A percentile compares a stretch with the other conserved stretches of the same genome.
These are phyloP conservation scores for Euptelea pleiosperma DNA, from an alignment of 164 flowering plant species.

Conservation along the genomic window DNA sequence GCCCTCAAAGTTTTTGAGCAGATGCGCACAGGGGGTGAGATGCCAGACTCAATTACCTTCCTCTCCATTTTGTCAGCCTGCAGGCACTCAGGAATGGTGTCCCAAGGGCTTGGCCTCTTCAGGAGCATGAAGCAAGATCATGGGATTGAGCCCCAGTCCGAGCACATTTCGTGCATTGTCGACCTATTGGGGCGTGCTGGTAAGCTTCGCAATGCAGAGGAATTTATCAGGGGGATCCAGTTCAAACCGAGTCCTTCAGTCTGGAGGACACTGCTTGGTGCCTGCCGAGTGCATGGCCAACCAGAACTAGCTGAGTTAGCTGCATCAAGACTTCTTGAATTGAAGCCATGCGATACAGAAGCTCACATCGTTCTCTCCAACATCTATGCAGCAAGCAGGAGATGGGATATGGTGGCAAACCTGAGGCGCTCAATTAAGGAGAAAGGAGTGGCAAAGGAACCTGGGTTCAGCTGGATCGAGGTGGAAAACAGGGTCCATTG, in stretches of 20 bases:
- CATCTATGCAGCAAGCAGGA: conserved; percentile 19
- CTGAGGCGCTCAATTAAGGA: conserved; percentile 12
- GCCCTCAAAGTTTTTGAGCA: conserved; percentile 16
- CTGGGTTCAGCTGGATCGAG: conserved; percentile 22
- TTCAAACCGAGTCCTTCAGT: conserved; percentile 16
- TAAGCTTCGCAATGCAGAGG: conserved; percentile 13
- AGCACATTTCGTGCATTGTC: conserved; percentile 23
- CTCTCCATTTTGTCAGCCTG: conserved; percentile 27
- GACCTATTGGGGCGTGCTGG: conserved; percentile 26
- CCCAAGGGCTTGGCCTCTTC: conserved; percentile 20
- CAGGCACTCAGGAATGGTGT: conserved; percentile 23
- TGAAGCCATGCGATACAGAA: conserved; percentile 22
- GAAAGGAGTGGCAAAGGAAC: conserved; percentile 19
- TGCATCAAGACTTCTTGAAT: conserved; percentile 16
- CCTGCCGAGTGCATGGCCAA: conserved; percentile 20
- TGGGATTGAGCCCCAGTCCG: conserved; percentile 17
- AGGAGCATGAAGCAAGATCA: conserved; percentile 16
- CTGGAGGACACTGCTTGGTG: conserved; percentile 29
- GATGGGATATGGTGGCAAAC: conserved; percentile 19
- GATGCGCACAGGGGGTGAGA: conserved; percentile 16
- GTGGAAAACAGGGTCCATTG: conserved; percentile 12
- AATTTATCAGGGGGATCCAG: conserved; percentile 9
- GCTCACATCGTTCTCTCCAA: conserved; percentile 23
- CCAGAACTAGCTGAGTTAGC: conserved; percentile 19
- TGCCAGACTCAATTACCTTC: conserved; percentile 25